Evolutionary conservation across 805 yeast species (phyloP).

Genomic region (Isabelozyma gotoi): DNA sequence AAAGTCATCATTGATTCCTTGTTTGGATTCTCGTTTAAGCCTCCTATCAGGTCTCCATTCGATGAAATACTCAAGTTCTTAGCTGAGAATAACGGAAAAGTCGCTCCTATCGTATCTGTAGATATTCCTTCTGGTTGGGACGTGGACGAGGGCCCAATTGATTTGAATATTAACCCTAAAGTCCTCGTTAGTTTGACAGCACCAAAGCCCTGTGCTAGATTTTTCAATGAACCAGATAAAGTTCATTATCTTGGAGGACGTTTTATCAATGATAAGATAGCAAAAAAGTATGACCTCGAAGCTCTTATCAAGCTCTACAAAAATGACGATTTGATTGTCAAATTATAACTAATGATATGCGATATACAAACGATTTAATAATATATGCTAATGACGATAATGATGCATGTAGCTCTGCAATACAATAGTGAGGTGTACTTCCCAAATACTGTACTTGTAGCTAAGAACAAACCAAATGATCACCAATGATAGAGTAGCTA

Average conservation of each 20-base stretch:
- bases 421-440: too few species aligned
- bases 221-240: conserved; percentile 32
- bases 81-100: conserved; percentile 31
- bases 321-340: conserved; percentile 37
- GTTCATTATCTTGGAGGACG: conserved; percentile 88
- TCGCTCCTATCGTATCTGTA: conserved; percentile 70
- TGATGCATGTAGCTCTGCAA: too few species aligned
- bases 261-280: conserved; percentile 67
- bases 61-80: conserved; percentile 36
- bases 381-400: too few species aligned
- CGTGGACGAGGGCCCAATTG: conserved; percentile 79
- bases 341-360: conserved; percentile 24
- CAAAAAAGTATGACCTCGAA: conserved; percentile 69
- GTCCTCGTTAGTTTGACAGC: conserved; percentile 85
- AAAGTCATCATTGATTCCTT: conserved; percentile 65
- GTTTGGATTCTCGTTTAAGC: conserved; percentile 91
- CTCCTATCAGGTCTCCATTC: conserved; percentile 84
- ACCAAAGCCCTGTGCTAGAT: conserved; percentile 82
- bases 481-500: too few species aligned
- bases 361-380: too few species aligned
- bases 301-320: conserved; percentile 31
- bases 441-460: too few species aligned
- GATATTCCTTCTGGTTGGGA: conserved; percentile 98
- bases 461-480: too few species aligned
- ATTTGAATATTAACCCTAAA: conserved; percentile 53